Evolutionary conservation across 495 filamentous ascomycete genomes (phyloP).

Genomic region (Baudoinia panamericana): DNA sequence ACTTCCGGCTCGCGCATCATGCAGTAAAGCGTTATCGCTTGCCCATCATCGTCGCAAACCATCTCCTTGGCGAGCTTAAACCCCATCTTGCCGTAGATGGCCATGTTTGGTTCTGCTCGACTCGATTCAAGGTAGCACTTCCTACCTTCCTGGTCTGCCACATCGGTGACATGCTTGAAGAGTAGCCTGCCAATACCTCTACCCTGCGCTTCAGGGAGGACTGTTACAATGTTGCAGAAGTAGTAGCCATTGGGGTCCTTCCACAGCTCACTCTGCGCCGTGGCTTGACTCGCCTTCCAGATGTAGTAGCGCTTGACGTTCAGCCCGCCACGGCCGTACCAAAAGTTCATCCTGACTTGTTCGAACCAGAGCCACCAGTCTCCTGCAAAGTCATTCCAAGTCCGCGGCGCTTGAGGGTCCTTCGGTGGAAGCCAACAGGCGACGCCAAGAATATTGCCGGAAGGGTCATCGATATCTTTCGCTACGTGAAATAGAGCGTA

Average conservation of each 20-base stretch:
- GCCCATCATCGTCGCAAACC: constrained; percentile 46
- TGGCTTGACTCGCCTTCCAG: constrained; percentile 48
- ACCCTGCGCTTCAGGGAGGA: constrained; percentile 44
- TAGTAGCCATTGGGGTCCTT: constrained; percentile 49
- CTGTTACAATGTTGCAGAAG: constrained; percentile 57
- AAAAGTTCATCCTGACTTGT: constrained; percentile 49
- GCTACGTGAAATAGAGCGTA: constrained; percentile 52
- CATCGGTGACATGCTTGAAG: constrained; percentile 43
- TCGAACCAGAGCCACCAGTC: constrained; percentile 45
- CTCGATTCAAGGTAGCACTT: constrained; percentile 54
- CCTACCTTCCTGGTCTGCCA: constrained; percentile 46
- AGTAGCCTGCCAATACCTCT: constrained; percentile 47
- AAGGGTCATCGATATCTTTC: constrained; percentile 32
- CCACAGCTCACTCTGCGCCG: constrained; percentile 46
- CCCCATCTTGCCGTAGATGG: constrained; percentile 53
- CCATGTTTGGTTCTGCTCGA: constrained; percentile 47
- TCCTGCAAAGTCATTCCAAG: constrained; percentile 44
- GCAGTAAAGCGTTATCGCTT: constrained; percentile 35
- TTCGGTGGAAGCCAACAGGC: constrained; percentile 51
- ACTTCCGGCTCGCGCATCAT: constrained; percentile 38
- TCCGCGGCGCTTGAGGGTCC: constrained; percentile 29
- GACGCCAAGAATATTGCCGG: constrained; percentile 42
- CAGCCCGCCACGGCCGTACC: constrained; percentile 50
- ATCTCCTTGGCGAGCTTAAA: constrained; percentile 49
- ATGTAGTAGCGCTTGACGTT: constrained; percentile 50